phyloP scores from a whole-genome alignment of 2,329 filamentous ascomycete species.

The Setomelanomma holmii region DNA sequence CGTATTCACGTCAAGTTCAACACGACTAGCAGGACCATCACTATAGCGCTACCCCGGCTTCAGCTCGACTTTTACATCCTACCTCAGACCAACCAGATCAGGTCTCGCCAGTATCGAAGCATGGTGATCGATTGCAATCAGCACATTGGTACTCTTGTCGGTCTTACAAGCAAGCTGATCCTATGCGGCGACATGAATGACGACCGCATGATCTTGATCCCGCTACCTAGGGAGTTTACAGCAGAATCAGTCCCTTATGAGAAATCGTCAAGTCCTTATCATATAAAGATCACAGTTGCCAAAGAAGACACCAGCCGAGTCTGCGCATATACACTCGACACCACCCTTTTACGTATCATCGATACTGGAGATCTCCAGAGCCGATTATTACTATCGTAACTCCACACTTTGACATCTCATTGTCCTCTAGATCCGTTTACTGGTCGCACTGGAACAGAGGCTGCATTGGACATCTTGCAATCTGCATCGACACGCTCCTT shows the following conservation, averaged over 20 bases:
- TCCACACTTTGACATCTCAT: conserved; percentile 64
- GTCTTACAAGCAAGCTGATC: conserved; percentile 27
- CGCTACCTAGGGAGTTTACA: conserved; percentile 3
- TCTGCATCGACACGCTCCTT: conserved; percentile 61
- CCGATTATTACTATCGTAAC: conserved; percentile 58
- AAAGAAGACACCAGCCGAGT: conserved; percentile 25
- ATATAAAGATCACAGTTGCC: conserved; percentile 19
- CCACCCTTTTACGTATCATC: conserved; percentile 56
- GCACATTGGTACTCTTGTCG: conserved; percentile 28
- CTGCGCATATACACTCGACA: conserved; percentile 60
- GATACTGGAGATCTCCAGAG: conserved; percentile 61
- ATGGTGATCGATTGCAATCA: conserved; percentile 37
- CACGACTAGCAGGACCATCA: background rate
- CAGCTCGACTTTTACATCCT: conserved; percentile 18
- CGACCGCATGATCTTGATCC: conserved; percentile 50
- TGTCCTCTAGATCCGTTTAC: conserved; percentile 61
- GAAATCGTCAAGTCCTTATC: background rate
- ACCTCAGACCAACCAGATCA: conserved; percentile 7
- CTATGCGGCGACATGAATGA: background rate
- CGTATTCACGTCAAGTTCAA: conserved; percentile 29
- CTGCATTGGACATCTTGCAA: conserved; percentile 57
- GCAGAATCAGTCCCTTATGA: conserved; percentile 16
- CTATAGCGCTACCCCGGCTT: conserved; percentile 24
- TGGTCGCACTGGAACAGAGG: conserved; percentile 61
- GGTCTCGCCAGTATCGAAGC: conserved; percentile 33